A percentile compares a stretch with the other conserved stretches of the same genome.
phyloP scores from a whole-genome alignment of 805 yeast genomes.

The Blastobotrys attinorum region DNA sequence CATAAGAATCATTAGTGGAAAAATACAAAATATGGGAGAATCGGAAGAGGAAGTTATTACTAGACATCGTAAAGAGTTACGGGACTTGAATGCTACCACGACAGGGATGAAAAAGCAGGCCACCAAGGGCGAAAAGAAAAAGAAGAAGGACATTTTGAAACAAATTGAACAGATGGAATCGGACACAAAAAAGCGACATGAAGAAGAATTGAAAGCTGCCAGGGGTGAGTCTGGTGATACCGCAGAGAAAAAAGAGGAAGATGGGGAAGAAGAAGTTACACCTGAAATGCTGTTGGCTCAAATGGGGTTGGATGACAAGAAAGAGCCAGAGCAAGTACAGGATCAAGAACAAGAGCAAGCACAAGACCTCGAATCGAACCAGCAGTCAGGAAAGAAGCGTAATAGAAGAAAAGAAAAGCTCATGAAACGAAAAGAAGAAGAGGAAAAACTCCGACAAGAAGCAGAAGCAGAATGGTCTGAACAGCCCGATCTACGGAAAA shows the following conservation, averaged over 20 bases:
- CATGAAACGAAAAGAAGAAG: slow-evolving; percentile 67
- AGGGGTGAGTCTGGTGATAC: slow-evolving; percentile 13
- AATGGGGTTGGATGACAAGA: slow-evolving; percentile 36
- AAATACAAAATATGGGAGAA: slow-evolving; percentile 20
- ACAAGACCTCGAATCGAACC: not conserved
- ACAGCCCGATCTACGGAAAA: slow-evolving; percentile 58
- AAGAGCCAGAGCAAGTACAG: slow-evolving; percentile 13
- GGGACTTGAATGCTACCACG: slow-evolving; percentile 55
- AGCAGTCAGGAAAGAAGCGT: slow-evolving; percentile 34
- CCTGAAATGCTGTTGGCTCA: slow-evolving; percentile 65
- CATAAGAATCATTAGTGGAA: too few relatives aligned
- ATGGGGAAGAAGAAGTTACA: slow-evolving; percentile 42
- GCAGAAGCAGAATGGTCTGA: slow-evolving; percentile 63
- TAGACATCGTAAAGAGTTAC: slow-evolving; percentile 61
- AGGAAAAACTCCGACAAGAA: slow-evolving; percentile 51
- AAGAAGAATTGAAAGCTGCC: slow-evolving; percentile 37
- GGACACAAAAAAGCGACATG: slow-evolving; percentile 47
- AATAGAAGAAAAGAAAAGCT: slow-evolving; percentile 81
- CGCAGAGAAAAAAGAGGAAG: slow-evolving; percentile 25
- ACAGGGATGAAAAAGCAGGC: slow-evolving; percentile 81
- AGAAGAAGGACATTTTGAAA: slow-evolving; percentile 54
- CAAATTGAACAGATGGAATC: slow-evolving; percentile 55
- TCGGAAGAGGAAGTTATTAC: slow-evolving; percentile 43
- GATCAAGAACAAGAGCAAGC: slow-evolving; percentile 1
- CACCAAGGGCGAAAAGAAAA: slow-evolving; percentile 50